These are phyloP conservation scores for Pterula multifida DNA, from an alignment of 1,284 basidiomycete genomes.

Conservation along the genomic window DNA sequence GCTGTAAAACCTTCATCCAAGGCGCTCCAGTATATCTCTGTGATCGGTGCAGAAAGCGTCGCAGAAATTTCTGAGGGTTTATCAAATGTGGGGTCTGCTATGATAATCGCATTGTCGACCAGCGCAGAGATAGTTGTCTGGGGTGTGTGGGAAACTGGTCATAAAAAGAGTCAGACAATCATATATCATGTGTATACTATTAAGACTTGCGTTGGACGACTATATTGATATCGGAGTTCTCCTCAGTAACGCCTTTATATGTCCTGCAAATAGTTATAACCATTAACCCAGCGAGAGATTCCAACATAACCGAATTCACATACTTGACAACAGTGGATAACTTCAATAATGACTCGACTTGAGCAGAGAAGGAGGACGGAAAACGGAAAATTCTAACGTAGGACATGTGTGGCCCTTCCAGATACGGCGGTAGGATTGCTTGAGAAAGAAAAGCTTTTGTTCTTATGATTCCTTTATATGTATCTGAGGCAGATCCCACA, in stretches of 20 bases:
- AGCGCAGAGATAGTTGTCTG: background rate
- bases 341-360: background rate
- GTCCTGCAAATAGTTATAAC: background rate
- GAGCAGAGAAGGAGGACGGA: background rate
- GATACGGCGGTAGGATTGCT: too few relatives aligned
- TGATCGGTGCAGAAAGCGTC: background rate
- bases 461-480: too few relatives aligned
- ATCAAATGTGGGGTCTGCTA: background rate
- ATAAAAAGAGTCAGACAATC: too few relatives aligned
- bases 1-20: background rate
- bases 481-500: too few relatives aligned
- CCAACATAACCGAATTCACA: background rate
- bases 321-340: background rate
- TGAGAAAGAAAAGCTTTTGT: too few relatives aligned
- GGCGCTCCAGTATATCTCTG: background rate
- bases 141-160: background rate
- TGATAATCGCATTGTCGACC: background rate
- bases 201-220: background rate
- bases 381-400: background rate
- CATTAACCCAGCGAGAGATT: background rate
- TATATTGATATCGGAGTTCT: background rate
- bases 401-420: too few relatives aligned
- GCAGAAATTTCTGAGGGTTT: background rate
- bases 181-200: too few relatives aligned
- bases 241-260: background rate